phyloP scores from a whole-genome alignment of 306 rosid genomes.

The Inga oerstediana region DNA sequence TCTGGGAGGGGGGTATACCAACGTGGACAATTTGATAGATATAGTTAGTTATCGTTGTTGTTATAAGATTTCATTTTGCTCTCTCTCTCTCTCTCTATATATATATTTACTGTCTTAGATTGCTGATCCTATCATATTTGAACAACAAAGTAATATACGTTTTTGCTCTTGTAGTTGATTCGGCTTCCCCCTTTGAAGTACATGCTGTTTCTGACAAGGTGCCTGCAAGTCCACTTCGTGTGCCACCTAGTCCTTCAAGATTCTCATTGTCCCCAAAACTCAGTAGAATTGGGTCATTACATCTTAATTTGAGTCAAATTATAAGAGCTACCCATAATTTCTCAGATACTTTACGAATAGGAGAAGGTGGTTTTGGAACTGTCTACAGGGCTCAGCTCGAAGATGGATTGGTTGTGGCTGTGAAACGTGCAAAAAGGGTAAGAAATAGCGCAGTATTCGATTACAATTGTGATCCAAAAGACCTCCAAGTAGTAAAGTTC shows the following conservation, averaged over 20 bases:
- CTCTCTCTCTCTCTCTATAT: background rate
- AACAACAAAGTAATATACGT: conserved; percentile 31
- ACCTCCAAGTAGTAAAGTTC: background rate
- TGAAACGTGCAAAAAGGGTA: conserved; percentile 92
- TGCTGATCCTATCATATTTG: conserved; percentile 21
- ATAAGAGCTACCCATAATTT: conserved; percentile 77
- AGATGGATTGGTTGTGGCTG: conserved; percentile 72
- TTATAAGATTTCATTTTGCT: conserved; percentile 16
- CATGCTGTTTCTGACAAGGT: conserved; percentile 58
- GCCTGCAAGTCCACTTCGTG: conserved; percentile 74
- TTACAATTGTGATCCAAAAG: background rate
- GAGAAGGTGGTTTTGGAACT: conserved; percentile 97
- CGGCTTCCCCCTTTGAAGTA: conserved; percentile 59
- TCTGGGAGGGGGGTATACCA: conserved; percentile 1
- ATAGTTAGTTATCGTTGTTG: background rate
- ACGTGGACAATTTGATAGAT: conserved; percentile 19
- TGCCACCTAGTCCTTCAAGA: conserved; percentile 87
- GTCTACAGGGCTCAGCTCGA: conserved; percentile 90
- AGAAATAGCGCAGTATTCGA: conserved; percentile 9
- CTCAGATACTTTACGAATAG: conserved; percentile 71
- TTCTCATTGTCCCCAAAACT: conserved; percentile 76
- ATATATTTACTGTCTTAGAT: background rate
- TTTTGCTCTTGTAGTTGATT: conserved; percentile 61
- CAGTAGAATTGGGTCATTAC: conserved; percentile 70
- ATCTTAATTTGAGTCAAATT: conserved; percentile 76